phyloP scores from a whole-genome alignment of 805 yeast species.

The Teunomyces lycoperdinae region DNA sequence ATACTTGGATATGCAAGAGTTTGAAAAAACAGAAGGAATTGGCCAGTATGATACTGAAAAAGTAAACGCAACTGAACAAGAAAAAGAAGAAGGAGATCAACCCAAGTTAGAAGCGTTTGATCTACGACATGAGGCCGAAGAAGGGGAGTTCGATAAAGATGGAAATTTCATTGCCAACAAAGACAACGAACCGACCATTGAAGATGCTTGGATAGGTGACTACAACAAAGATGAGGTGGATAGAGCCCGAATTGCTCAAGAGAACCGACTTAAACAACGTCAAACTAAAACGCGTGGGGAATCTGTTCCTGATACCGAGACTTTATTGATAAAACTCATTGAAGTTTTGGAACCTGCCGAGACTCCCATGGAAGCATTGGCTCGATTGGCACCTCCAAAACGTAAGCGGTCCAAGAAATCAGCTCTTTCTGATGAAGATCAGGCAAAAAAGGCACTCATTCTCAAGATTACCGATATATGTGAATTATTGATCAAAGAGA shows the following conservation, averaged over 20 bases:
- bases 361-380: constrained; percentile 54
- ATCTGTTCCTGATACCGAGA: background rate
- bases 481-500: constrained; percentile 40
- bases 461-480: constrained; percentile 46
- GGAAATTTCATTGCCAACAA: constrained; percentile 51
- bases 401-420: constrained; percentile 14
- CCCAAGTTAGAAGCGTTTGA: constrained; percentile 63
- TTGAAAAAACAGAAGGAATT: constrained; percentile 23
- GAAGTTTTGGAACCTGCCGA: constrained; percentile 55
- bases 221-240: constrained; percentile 32
- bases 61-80: constrained; percentile 8
- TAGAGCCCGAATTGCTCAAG: constrained; percentile 44
- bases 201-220: constrained; percentile 37
- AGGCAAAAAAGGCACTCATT: constrained; percentile 13
- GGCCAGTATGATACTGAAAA: constrained; percentile 23
- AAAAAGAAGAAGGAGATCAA: constrained; percentile 14
- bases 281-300: background rate
- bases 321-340: constrained; percentile 32
- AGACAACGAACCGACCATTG: constrained; percentile 25
- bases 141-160: constrained; percentile 58
- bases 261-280: constrained; percentile 1
- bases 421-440: background rate
- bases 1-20: constrained; percentile 33
- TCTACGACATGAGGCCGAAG: constrained; percentile 52
- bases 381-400: constrained; percentile 31